phyloP scores from a whole-genome alignment of 192 early-diverging fungal genomes.

The Coemansia sp. region DNA sequence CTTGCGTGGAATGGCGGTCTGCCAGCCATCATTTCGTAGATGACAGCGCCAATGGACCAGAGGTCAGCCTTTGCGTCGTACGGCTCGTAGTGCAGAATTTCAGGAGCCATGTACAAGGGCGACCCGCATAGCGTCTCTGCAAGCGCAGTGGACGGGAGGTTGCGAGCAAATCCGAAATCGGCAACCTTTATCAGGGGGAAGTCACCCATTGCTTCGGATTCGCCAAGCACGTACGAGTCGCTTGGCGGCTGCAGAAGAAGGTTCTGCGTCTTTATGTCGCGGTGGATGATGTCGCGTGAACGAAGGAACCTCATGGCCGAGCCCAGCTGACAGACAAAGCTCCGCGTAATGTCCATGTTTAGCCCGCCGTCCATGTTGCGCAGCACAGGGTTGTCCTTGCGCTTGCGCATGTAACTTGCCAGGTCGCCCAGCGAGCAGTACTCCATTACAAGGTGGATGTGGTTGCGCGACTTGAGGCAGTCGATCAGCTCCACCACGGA shows the following conservation, averaged over 20 bases:
- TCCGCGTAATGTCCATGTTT: constrained; percentile 72
- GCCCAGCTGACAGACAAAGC: constrained; percentile 77
- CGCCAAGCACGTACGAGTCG: constrained; percentile 35
- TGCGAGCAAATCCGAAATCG: constrained; percentile 97
- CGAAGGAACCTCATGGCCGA: constrained; percentile 87
- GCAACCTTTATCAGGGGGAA: constrained; percentile 85
- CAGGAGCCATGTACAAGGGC: constrained; percentile 93
- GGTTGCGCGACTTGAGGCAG: constrained; percentile 87
- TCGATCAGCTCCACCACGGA: constrained; percentile 88
- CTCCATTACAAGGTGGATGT: constrained; percentile 98
- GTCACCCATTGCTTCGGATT: constrained; percentile 39
- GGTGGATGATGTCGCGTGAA: constrained; percentile 84
- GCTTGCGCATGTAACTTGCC: constrained; percentile 80
- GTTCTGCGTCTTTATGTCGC: constrained; percentile 98
- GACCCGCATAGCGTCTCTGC: constrained; percentile 96
- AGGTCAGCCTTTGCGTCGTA: constrained; percentile 96
- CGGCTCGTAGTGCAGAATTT: constrained; percentile 84
- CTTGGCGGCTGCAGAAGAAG: constrained; percentile 69
- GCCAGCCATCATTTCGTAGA: constrained; percentile 92
- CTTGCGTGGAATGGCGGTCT: constrained; percentile 87
- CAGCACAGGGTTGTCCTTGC: constrained; percentile 53
- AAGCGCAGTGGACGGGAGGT: constrained; percentile 75
- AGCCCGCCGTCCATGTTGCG: constrained; percentile 74
- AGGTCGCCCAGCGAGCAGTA: constrained; percentile 96
- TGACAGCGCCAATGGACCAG: constrained; percentile 93